Percentiles rank a stretch among this genome's conserved stretches.
Evolutionary conservation across 2,329 filamentous ascomycete species (phyloP).

Genomic region (Cladosporium sp.): DNA sequence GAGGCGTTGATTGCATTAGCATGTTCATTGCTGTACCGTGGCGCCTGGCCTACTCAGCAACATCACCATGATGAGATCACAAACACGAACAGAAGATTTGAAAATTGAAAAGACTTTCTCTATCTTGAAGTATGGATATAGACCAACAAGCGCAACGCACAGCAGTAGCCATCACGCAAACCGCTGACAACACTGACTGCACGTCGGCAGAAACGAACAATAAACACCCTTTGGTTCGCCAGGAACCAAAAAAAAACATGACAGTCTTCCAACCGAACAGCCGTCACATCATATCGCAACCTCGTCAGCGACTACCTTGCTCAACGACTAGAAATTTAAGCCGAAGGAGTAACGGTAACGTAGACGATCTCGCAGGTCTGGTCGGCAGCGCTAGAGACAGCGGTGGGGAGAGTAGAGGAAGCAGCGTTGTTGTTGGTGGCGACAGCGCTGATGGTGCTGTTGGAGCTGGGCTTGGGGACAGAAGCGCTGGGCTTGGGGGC

Average conservation of each 20-base stretch:
- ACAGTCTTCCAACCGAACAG: not conserved
- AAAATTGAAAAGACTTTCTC: not conserved
- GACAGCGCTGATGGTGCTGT: not conserved
- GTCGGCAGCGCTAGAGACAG: not conserved
- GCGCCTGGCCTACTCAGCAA: not conserved
- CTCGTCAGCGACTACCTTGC: not conserved
- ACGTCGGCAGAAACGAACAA: conserved; percentile 7
- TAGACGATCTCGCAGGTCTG: conserved; percentile 14
- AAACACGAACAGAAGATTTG: not conserved
- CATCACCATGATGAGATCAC: not conserved
- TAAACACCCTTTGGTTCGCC: conserved; percentile 1
- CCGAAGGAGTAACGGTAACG: conserved; percentile 14
- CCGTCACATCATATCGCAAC: not conserved
- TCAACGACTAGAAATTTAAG: not conserved
- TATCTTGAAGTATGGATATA: conserved; percentile 7
- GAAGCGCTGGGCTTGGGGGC: not conserved
- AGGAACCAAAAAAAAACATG: conserved; percentile 10
- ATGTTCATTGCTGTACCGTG: not conserved
- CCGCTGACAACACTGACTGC: not conserved
- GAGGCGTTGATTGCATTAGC: not conserved
- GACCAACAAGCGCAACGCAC: not conserved
- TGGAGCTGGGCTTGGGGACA: not conserved
- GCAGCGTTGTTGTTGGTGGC: not conserved
- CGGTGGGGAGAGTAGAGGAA: not conserved
- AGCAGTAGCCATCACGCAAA: not conserved